A percentile compares a stretch with the other conserved stretches of the same genome.
These are phyloP conservation scores for Pseudogymnoascus sp. DNA, from an alignment of 2,329 filamentous ascomycete species.

Conservation along the genomic window DNA sequence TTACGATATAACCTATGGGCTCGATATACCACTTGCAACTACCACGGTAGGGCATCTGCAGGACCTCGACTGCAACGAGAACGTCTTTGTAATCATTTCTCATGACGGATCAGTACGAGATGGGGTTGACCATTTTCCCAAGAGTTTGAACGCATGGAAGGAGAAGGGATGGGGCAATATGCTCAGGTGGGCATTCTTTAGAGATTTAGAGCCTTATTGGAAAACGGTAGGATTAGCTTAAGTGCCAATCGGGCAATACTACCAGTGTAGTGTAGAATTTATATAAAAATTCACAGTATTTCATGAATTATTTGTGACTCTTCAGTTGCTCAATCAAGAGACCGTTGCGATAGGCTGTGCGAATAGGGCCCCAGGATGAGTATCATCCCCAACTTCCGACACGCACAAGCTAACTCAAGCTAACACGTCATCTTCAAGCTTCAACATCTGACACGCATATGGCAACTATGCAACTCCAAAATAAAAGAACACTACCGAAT, in stretches of 20 bases:
- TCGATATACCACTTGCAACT: constrained; percentile 17
- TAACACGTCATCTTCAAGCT: background rate
- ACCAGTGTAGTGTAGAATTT: background rate
- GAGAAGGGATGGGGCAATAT: constrained; percentile 36
- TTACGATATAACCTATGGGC: constrained; percentile 23
- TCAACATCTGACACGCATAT: background rate
- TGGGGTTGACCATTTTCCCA: constrained; percentile 40
- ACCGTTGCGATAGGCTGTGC: background rate
- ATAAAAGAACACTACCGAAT: background rate
- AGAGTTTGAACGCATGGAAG: constrained; percentile 37
- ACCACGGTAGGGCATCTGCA: constrained; percentile 35
- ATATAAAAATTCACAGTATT: background rate
- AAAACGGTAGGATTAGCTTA: background rate
- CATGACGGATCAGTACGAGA: constrained; percentile 37
- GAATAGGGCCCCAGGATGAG: background rate
- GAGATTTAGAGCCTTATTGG: constrained; percentile 32
- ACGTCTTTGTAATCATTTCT: constrained; percentile 36
- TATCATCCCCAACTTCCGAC: background rate
- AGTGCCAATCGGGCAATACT: background rate
- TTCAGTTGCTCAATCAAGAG: background rate
- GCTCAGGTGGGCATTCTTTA: constrained; percentile 40
- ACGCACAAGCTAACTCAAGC: background rate
- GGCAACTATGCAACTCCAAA: background rate
- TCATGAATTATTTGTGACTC: background rate
- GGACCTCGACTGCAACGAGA: constrained; percentile 36